Evolutionary conservation across 2,329 filamentous ascomycete genomes (phyloP).

Genomic region (Myriosclerotinia scirpicola): DNA sequence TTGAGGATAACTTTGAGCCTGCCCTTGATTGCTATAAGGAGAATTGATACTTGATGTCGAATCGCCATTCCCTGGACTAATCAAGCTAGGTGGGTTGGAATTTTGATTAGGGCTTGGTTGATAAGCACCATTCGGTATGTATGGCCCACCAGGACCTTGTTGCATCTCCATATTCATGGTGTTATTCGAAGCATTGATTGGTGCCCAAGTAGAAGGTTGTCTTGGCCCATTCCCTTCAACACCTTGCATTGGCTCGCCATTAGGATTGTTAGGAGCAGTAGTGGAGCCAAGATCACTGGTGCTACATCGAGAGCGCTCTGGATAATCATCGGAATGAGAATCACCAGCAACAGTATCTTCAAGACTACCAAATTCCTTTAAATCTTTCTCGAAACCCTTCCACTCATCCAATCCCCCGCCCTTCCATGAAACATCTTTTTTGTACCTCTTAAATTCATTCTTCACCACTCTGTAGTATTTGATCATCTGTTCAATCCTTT

Average conservation of each 20-base stretch:
- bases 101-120: constrained; percentile 33
- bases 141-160: constrained; percentile 29
- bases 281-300: constrained; percentile 33
- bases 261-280: constrained; percentile 26
- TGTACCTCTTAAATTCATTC: constrained; percentile 44
- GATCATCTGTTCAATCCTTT: constrained; percentile 54
- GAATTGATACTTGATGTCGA: constrained; percentile 34
- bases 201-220: constrained; percentile 35
- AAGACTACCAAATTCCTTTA: constrained; percentile 51
- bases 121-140: constrained; percentile 30
- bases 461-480: constrained; percentile 53
- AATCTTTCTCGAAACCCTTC: constrained; percentile 52
- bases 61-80: constrained; percentile 36
- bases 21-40: constrained; percentile 29
- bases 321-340: constrained; percentile 33
- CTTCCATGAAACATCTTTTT: constrained; percentile 34
- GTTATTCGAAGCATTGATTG: constrained; percentile 35
- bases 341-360: constrained; percentile 32
- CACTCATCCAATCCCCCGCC: constrained; percentile 58
- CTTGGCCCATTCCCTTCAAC: constrained; percentile 32
- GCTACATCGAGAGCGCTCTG: constrained; percentile 34
- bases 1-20: constrained; percentile 20
- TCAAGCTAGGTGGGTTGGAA: constrained; percentile 33
- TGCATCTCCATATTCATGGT: constrained; percentile 34
- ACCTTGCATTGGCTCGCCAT: constrained; percentile 39